Percentiles rank a stretch among this genome's conserved stretches.
Evolutionary conservation across 139 green algal species (phyloP).

Genomic region (Diplosphaera chodatii): DNA sequence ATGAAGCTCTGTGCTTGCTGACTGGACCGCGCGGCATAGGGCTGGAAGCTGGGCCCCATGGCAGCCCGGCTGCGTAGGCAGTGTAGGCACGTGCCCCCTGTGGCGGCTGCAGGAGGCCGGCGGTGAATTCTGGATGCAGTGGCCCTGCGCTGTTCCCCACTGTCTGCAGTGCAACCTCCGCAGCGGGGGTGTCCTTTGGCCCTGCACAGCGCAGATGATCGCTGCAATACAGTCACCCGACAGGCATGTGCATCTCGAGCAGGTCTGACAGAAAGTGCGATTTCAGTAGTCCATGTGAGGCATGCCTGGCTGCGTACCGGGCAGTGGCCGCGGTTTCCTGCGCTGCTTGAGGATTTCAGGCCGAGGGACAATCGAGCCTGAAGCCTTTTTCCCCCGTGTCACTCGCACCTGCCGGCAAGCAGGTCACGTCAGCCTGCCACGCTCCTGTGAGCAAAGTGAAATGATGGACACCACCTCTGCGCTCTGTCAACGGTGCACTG

Average conservation of each 20-base stretch:
- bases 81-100: not conserved
- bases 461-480: too few relatives aligned
- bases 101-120: not conserved
- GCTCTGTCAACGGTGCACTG: too few relatives aligned
- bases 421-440: not conserved
- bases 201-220: not conserved
- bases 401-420: conserved; percentile 33
- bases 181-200: conserved; percentile 15
- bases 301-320: not conserved
- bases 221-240: too few relatives aligned
- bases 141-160: not conserved
- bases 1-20: not conserved
- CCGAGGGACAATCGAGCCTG: conserved; percentile 46
- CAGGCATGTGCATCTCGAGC: too few relatives aligned
- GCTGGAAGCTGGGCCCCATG: not conserved
- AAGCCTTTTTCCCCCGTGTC: conserved; percentile 38
- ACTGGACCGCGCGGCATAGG: too few relatives aligned
- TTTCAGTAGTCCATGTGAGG: too few relatives aligned
- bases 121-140: not conserved
- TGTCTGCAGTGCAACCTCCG: not conserved
- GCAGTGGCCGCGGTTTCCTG: conserved; percentile 16
- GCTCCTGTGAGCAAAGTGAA: too few relatives aligned
- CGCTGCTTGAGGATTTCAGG: conserved; percentile 47
- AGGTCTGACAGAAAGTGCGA: too few relatives aligned
- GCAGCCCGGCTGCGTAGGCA: not conserved